Percentiles rank a stretch among this genome's conserved stretches.
Conservation (phyloP, 2,329 filamentous ascomycete species). For the Cladosporium colombiae region DNA sequence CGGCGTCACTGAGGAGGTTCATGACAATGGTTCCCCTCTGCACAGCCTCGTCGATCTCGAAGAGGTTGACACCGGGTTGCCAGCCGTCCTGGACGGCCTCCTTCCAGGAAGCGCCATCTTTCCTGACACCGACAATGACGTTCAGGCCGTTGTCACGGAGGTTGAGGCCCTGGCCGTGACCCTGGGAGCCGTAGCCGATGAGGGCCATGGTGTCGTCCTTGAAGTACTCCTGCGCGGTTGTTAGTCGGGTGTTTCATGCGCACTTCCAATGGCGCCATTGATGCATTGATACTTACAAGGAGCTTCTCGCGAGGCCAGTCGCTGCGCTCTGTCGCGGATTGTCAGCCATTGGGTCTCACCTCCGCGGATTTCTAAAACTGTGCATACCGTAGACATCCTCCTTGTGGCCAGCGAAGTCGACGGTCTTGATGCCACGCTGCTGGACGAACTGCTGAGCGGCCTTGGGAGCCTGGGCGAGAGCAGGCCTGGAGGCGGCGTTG, state of each 20-base stretch:
- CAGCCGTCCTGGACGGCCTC: slow-evolving; percentile 96
- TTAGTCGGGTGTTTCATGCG: slow-evolving; percentile 30
- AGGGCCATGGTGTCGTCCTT: slow-evolving; percentile 99
- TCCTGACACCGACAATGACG: slow-evolving; percentile 97
- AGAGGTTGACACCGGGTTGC: slow-evolving; percentile 98
- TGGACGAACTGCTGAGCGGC: slow-evolving; percentile 50
- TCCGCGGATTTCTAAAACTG: neutral
- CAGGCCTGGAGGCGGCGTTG: slow-evolving; percentile 50
- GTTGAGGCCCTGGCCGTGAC: slow-evolving; percentile 98
- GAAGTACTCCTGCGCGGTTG: slow-evolving; percentile 80
- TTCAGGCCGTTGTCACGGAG: slow-evolving; percentile 99
- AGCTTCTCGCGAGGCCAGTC: slow-evolving; percentile 99
- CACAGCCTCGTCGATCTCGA: slow-evolving; percentile 97
- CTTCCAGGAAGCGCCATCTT: slow-evolving; percentile 98
- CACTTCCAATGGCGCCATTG: neutral
- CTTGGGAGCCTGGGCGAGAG: slow-evolving; percentile 47
- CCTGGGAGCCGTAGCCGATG: slow-evolving; percentile 97
- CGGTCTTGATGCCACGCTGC: slow-evolving; percentile 93
- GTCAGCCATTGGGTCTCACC: slow-evolving; percentile 33
- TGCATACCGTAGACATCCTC: slow-evolving; percentile 86
- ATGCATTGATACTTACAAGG: slow-evolving; percentile 60
- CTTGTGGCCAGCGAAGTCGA: slow-evolving; percentile 95
- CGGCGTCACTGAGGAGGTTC: slow-evolving; percentile 98
- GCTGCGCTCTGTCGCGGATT: slow-evolving; percentile 70
- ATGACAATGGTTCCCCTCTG: slow-evolving; percentile 91